phyloP scores from a whole-genome alignment of 2,329 filamentous ascomycete species.

The Pseudogymnoascus sp. region DNA sequence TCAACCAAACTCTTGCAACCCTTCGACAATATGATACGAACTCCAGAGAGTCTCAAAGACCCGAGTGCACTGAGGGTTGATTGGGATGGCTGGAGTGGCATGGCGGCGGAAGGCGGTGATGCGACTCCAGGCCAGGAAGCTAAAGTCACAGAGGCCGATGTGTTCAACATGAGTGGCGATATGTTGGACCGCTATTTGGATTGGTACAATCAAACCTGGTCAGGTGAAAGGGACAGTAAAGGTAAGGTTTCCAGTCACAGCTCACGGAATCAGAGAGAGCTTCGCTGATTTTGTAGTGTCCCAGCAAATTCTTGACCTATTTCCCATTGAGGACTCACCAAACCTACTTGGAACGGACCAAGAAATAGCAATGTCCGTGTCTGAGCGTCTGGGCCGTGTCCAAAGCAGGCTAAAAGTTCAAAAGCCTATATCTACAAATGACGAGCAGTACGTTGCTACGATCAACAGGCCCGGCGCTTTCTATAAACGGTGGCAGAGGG shows the following conservation, averaged over 20 bases:
- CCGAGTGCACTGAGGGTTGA: constrained; percentile 55
- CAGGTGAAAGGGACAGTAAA: constrained; percentile 38
- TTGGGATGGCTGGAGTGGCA: constrained; percentile 63
- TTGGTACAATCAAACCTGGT: constrained; percentile 66
- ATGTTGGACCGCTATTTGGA: constrained; percentile 71
- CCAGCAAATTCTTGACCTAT: constrained; percentile 29
- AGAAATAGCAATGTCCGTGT: constrained; percentile 16
- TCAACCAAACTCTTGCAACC: constrained; percentile 75
- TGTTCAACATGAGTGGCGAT: constrained; percentile 51
- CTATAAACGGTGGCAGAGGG: constrained; percentile 32
- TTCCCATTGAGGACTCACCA: constrained; percentile 26
- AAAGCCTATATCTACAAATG: constrained; percentile 21
- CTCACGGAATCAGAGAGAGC: neutral
- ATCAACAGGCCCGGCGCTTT: constrained; percentile 29
- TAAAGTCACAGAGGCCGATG: constrained; percentile 52
- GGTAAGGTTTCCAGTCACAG: constrained; percentile 24
- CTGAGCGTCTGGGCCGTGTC: constrained; percentile 21
- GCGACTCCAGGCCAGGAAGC: constrained; percentile 42
- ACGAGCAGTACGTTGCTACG: constrained; percentile 13
- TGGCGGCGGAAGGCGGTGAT: constrained; percentile 34
- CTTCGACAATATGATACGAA: constrained; percentile 52
- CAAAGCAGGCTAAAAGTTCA: constrained; percentile 23
- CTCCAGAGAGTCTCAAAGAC: constrained; percentile 44
- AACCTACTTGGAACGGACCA: constrained; percentile 20
- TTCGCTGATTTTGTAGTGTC: constrained; percentile 22